Conservation (phyloP, 441 rosid species). For the Gossypium schwendimanii region DNA sequence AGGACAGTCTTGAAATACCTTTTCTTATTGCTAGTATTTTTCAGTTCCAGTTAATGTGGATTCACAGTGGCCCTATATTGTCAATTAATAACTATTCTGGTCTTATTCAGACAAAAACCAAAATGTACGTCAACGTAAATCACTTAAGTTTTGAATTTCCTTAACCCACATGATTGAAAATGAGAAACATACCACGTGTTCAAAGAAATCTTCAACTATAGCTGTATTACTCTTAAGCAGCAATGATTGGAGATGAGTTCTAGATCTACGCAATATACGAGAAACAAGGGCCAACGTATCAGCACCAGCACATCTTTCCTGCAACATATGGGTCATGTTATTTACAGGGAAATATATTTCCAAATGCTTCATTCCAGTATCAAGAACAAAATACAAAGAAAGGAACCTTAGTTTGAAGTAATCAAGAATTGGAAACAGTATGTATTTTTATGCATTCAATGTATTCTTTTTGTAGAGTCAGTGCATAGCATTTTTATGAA, state of each 20-base stretch:
- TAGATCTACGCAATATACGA: constrained; percentile 75
- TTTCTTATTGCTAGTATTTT: background rate
- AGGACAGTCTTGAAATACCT: background rate
- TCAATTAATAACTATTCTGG: background rate
- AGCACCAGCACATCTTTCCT: constrained; percentile 94
- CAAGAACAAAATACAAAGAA: constrained; percentile 10
- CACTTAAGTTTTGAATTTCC: background rate
- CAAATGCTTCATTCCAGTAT: constrained; percentile 12
- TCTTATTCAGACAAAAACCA: background rate
- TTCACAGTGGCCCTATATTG: background rate
- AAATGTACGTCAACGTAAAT: background rate
- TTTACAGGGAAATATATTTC: constrained; percentile 6
- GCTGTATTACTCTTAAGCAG: constrained; percentile 67
- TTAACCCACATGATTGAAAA: constrained; percentile 4
- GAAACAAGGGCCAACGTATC: constrained; percentile 76
- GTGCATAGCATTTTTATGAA: background rate
- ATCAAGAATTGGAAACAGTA: constrained; percentile 3
- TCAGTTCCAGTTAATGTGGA: background rate
- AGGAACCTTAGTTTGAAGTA: background rate
- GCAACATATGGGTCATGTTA: constrained; percentile 33
- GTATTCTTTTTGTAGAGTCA: background rate
- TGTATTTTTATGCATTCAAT: background rate
- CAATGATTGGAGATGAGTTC: constrained; percentile 83
- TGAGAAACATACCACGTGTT: constrained; percentile 55
- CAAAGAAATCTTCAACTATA: constrained; percentile 80